Percentiles rank a stretch among this genome's conserved stretches.
phyloP scores from a whole-genome alignment of 805 yeast species.

The Dipodascus geniculatus region DNA sequence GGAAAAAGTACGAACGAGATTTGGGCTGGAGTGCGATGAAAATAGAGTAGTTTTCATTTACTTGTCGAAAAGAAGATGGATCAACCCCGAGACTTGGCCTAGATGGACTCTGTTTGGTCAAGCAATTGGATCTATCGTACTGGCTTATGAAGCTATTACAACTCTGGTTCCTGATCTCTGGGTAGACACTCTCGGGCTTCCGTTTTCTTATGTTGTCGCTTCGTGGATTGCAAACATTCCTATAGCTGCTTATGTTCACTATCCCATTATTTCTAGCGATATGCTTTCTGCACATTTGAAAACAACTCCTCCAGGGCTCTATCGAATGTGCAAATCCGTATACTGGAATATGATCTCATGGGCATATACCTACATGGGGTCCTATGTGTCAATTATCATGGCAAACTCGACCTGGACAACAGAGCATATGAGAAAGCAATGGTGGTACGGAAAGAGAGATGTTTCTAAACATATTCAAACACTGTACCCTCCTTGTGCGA shows the following conservation, averaged over 20 bases:
- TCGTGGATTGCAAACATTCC: constrained; percentile 53
- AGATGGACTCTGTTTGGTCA: constrained; percentile 77
- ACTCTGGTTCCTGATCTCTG: constrained; percentile 74
- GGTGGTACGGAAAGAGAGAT: constrained; percentile 38
- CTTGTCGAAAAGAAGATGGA: constrained; percentile 42
- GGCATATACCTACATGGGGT: constrained; percentile 55
- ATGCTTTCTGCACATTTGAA: constrained; percentile 57
- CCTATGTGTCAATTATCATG: constrained; percentile 50
- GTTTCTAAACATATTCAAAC: constrained; percentile 29
- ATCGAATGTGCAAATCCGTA: constrained; percentile 30
- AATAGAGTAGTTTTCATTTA: constrained; percentile 50
- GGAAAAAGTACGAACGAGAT: constrained; percentile 31
- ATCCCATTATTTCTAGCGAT: constrained; percentile 80
- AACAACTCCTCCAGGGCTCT: constrained; percentile 16
- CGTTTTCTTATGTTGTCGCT: constrained; percentile 69
- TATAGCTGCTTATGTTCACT: constrained; percentile 81
- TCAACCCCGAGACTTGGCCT: constrained; percentile 67
- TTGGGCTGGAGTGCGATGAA: constrained; percentile 36
- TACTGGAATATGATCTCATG: constrained; percentile 68
- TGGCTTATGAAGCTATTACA: constrained; percentile 60
- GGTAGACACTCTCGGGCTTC: constrained; percentile 91
- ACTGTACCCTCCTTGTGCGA: constrained; percentile 85
- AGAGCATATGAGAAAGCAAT: constrained; percentile 55
- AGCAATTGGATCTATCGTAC: constrained; percentile 62
- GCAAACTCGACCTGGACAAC: constrained; percentile 91